Percentiles rank a stretch among this genome's conserved stretches.
These are phyloP conservation scores for Papiliotrema laurentii DNA, from an alignment of 1,284 basidiomycete species.

Conservation along the genomic window DNA sequence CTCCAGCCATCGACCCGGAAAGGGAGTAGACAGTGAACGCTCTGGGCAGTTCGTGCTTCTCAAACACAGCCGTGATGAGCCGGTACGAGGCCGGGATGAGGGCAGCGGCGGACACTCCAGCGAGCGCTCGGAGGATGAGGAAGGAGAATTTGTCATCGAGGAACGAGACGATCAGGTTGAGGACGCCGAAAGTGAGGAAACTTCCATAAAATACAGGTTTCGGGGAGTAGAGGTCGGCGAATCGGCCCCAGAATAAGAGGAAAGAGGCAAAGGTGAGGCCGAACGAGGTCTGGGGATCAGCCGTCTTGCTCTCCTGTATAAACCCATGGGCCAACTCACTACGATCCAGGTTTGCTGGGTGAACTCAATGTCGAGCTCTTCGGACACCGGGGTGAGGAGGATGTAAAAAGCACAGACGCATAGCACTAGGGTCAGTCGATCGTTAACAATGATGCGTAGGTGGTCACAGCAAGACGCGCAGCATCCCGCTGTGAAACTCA, in stretches of 20 bases:
- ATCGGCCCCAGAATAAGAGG: slow-evolving; percentile 32
- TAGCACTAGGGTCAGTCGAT: neutral
- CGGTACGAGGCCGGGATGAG: slow-evolving; percentile 33
- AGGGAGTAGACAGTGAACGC: slow-evolving; percentile 34
- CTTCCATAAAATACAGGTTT: slow-evolving; percentile 23
- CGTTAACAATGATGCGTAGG: neutral
- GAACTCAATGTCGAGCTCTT: slow-evolving; percentile 18
- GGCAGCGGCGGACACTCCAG: slow-evolving; percentile 31
- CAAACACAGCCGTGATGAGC: slow-evolving; percentile 30
- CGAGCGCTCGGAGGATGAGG: slow-evolving; percentile 34
- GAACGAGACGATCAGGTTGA: slow-evolving; percentile 36
- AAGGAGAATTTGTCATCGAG: slow-evolving; percentile 32
- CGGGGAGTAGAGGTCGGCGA: slow-evolving; percentile 32
- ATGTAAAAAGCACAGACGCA: slow-evolving; percentile 17
- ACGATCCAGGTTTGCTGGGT: slow-evolving; percentile 29
- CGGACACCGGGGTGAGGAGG: slow-evolving; percentile 17
- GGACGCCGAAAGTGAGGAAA: slow-evolving; percentile 27
- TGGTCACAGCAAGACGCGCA: neutral
- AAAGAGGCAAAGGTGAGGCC: slow-evolving; percentile 30
- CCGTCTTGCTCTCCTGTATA: neutral
- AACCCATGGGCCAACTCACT: slow-evolving; percentile 6
- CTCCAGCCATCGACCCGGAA: slow-evolving; percentile 31
- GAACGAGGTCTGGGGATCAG: slow-evolving; percentile 18
- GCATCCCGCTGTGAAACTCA: neutral
- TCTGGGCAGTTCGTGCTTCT: slow-evolving; percentile 15